Evolutionary conservation across 805 yeast genomes (phyloP).

Genomic region (Kazachstania martiniae): DNA sequence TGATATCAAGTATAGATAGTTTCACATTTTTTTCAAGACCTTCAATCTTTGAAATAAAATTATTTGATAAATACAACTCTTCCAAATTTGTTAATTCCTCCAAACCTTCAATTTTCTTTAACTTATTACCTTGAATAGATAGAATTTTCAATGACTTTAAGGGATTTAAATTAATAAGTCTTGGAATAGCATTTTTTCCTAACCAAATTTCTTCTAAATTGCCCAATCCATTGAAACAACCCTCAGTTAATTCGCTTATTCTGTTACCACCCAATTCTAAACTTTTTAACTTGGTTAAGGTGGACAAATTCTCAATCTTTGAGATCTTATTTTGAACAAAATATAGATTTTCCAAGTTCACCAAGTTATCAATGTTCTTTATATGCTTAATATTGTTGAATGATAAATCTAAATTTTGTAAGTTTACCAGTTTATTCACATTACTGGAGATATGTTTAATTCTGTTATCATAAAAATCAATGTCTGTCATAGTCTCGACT

Average conservation of each 20-base stretch:
- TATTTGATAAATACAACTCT: slow-evolving; percentile 82
- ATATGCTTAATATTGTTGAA: slow-evolving; percentile 84
- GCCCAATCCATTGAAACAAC: slow-evolving; percentile 40
- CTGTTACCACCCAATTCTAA: slow-evolving; percentile 87
- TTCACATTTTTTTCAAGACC: slow-evolving; percentile 62
- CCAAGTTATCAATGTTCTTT: slow-evolving; percentile 59
- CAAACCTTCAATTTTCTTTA: slow-evolving; percentile 71
- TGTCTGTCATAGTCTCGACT: slow-evolving; percentile 49
- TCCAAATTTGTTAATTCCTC: slow-evolving; percentile 62
- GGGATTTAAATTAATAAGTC: slow-evolving; percentile 48
- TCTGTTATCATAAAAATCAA: slow-evolving; percentile 88
- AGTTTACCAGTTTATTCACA: slow-evolving; percentile 44
- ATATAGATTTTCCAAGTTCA: slow-evolving; percentile 54
- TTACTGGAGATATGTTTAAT: slow-evolving; percentile 75
- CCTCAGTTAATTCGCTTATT: slow-evolving; percentile 34
- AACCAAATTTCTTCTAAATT: slow-evolving; percentile 76
- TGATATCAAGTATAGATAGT: slow-evolving; percentile 66
- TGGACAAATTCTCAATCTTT: slow-evolving; percentile 56
- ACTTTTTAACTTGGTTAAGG: slow-evolving; percentile 45
- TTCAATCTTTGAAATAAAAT: slow-evolving; percentile 64
- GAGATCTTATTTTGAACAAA: slow-evolving; percentile 82
- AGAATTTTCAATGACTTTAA: slow-evolving; percentile 58
- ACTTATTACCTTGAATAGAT: slow-evolving; percentile 79
- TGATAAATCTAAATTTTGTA: slow-evolving; percentile 65
- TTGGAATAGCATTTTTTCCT: slow-evolving; percentile 72